Percentiles rank a stretch among this genome's conserved stretches.
Evolutionary conservation across 2,329 filamentous ascomycete genomes (phyloP).

Genomic region (Talaromyces islandicus): DNA sequence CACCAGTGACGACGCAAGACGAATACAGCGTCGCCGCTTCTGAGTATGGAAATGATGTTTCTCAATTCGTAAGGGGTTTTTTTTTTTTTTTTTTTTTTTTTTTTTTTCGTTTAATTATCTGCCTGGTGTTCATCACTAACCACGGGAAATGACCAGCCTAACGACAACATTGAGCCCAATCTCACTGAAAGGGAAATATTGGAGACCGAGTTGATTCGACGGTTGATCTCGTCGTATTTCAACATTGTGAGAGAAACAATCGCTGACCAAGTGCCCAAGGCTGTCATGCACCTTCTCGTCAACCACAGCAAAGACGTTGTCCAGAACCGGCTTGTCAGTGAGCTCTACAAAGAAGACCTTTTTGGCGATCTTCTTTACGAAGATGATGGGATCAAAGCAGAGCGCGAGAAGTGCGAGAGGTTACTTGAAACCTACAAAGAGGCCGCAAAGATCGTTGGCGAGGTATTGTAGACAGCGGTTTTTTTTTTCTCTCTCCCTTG

Average conservation of each 20-base stretch:
- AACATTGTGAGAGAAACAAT: constrained; percentile 99
- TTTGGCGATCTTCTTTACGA: constrained; percentile 95
- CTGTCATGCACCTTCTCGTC: constrained; percentile 96
- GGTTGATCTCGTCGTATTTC: constrained; percentile 96
- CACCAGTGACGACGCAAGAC: constrained; percentile 40
- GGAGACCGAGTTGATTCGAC: constrained; percentile 94
- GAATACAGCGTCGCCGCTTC: constrained; percentile 28
- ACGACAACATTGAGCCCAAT: constrained; percentile 63
- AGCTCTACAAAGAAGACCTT: constrained; percentile 85
- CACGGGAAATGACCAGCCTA: constrained; percentile 20
- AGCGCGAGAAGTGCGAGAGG: constrained; percentile 97
- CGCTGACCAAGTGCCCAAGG: constrained; percentile 96
- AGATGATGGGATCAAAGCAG: constrained; percentile 94
- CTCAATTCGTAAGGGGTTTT: constrained; percentile 45
- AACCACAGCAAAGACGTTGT: constrained; percentile 98
- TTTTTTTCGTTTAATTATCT: neutral
- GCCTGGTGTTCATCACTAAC: neutral
- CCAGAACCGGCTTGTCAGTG: constrained; percentile 91
- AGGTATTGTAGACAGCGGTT: constrained; percentile 62
- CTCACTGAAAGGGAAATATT: constrained; percentile 93
- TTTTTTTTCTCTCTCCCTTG: constrained; percentile 1
- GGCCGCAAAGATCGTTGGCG: constrained; percentile 95
- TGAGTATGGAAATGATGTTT: constrained; percentile 38
- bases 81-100: constrained; percentile 13
- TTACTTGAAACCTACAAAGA: constrained; percentile 93